Conservation (phyloP, 805 yeast genomes). For the Jamesozyma jinghongensis region DNA sequence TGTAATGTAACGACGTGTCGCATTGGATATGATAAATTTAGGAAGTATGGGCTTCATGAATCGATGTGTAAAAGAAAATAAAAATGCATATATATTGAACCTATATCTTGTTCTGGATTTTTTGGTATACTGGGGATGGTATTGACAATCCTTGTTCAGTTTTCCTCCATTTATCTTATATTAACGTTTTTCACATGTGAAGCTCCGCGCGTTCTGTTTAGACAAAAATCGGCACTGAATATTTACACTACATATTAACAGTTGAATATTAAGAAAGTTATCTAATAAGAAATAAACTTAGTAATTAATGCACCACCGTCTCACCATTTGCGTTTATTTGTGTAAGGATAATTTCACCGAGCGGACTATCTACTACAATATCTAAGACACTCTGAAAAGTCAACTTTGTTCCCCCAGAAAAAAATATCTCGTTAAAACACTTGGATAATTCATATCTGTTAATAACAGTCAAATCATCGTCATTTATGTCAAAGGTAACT, state of each 20-base stretch:
- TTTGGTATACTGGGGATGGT: neutral
- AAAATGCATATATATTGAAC: neutral
- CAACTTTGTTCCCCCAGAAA: slow-evolving; percentile 32
- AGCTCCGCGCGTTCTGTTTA: no score
- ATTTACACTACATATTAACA: no score
- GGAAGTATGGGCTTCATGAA: neutral
- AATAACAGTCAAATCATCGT: slow-evolving; percentile 36
- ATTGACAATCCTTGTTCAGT: no score
- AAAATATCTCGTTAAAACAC: slow-evolving; percentile 36
- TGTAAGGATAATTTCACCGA: slow-evolving; percentile 23
- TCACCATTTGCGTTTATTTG: slow-evolving; percentile 23
- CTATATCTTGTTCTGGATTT: neutral
- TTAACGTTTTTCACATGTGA: no score
- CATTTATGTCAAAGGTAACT: slow-evolving; percentile 34
- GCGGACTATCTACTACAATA: slow-evolving; percentile 15
- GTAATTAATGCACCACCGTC: slow-evolving; percentile 15
- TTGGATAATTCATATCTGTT: slow-evolving; percentile 35
- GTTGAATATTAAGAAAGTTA: no score
- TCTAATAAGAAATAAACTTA: no score
- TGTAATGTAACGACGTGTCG: slow-evolving; percentile 1
- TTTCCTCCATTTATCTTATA: no score
- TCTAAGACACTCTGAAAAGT: slow-evolving; percentile 19
- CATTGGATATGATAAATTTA: neutral
- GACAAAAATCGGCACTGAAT: no score
- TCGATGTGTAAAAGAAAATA: neutral